These are phyloP conservation scores for Sporobolomyces pararoseus DNA, from an alignment of 768 basidiomycete species.

Conservation along the genomic window DNA sequence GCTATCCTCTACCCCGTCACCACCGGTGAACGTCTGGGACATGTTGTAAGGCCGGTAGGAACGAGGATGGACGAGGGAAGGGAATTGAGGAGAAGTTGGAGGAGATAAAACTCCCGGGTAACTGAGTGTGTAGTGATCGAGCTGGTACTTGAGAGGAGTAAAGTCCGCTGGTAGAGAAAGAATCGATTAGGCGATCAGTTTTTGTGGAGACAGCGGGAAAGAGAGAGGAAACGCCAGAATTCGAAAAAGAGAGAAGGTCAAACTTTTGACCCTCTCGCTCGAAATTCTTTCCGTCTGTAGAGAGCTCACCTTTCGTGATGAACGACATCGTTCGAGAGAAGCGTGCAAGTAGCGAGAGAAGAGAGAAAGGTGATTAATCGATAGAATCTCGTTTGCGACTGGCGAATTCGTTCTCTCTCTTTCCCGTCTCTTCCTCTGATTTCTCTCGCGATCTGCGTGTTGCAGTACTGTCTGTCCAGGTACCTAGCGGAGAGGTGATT, in stretches of 20 bases:
- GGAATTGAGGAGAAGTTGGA: neutral
- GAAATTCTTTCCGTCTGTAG: neutral
- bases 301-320: constrained; percentile 8
- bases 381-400: neutral
- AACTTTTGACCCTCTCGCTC: neutral
- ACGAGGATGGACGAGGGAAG: neutral
- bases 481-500: neutral
- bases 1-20: neutral
- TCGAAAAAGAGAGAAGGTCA: too few species aligned
- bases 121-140: neutral
- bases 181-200: too few species aligned
- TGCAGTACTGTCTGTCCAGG: too few species aligned
- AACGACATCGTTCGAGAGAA: neutral
- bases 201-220: neutral
- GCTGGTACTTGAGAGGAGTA: neutral
- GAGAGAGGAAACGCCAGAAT: neutral
- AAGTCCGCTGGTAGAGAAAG: neutral
- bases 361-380: neutral
- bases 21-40: neutral
- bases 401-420: too few species aligned
- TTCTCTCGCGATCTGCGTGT: too few species aligned
- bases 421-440: too few species aligned
- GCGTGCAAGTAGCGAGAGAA: neutral
- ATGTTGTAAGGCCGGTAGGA: neutral
- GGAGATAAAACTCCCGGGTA: neutral